Conservation (phyloP, 225 moss, liverwort and hornwort genomes). For the Thuidium tamariscinum region DNA sequence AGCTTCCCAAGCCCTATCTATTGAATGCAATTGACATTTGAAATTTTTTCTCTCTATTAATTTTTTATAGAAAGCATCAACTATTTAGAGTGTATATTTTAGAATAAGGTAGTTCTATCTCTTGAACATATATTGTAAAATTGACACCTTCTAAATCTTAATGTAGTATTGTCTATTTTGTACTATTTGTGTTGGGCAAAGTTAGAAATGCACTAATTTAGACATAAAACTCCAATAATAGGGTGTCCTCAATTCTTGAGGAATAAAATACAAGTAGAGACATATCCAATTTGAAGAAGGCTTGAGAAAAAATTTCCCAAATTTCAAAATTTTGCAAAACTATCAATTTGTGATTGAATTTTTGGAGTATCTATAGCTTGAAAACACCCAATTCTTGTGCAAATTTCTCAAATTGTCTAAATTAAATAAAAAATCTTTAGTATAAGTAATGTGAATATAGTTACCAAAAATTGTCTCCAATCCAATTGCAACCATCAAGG, state of each 20-base stretch:
- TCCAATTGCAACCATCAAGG: accelerated
- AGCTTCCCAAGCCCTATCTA: accelerated
- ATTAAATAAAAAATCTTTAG: accelerated
- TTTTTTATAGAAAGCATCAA: neutral
- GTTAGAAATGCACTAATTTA: neutral
- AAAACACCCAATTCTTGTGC: neutral
- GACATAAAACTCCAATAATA: neutral
- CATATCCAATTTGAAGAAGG: neutral
- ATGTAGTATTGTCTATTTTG: neutral
- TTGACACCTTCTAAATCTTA: accelerated
- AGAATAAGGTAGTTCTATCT: neutral
- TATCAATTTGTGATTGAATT: neutral
- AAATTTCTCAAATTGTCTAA: neutral
- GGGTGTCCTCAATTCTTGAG: neutral
- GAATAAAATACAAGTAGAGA: neutral
- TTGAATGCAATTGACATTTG: neutral
- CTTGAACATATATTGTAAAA: neutral
- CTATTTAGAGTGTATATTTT: neutral
- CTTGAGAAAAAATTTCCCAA: neutral
- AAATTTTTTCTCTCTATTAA: neutral
- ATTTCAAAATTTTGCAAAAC: neutral
- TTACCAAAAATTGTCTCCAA: accelerated
- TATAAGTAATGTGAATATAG: neutral
- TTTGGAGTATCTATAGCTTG: neutral
- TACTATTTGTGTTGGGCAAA: neutral